Percentiles rank a stretch among this genome's conserved stretches.
Evolutionary conservation across 441 rosid genomes (phyloP).

Genomic region (Metrosideros polymorpha): DNA sequence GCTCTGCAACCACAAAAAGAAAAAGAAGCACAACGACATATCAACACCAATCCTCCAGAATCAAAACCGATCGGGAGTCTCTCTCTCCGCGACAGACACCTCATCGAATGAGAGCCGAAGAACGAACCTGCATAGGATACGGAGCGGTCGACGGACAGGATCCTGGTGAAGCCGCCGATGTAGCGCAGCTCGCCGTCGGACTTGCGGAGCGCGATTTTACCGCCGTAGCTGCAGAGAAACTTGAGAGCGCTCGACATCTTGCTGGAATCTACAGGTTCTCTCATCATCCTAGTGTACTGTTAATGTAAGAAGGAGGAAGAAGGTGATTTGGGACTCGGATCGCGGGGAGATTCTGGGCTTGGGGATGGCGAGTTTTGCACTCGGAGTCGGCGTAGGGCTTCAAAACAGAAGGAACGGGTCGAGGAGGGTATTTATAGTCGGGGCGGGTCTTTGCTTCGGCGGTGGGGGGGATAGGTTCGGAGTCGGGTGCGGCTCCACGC

Average conservation of each 20-base stretch:
- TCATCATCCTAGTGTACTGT: slow-evolving; percentile 13
- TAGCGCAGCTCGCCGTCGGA: slow-evolving; percentile 74
- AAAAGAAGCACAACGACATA: background rate
- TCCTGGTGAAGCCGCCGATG: slow-evolving; percentile 72
- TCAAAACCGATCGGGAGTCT: background rate
- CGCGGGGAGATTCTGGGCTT: no score
- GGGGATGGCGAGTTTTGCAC: background rate
- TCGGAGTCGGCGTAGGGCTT: background rate
- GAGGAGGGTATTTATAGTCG: background rate
- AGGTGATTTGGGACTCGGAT: background rate
- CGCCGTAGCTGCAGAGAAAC: slow-evolving; percentile 80
- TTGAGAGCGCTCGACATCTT: slow-evolving; percentile 18
- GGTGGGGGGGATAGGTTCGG: background rate
- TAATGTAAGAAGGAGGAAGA: background rate
- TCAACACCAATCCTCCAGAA: background rate
- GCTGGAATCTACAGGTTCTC: slow-evolving; percentile 2
- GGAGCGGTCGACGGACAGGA: slow-evolving; percentile 57
- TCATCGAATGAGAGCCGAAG: background rate
- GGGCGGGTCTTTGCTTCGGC: background rate
- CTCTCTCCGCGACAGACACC: background rate
- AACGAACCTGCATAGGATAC: slow-evolving; percentile 46
- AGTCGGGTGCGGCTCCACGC: background rate
- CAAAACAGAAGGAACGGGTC: background rate
- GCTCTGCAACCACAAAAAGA: slow-evolving; percentile 26
- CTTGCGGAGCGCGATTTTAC: slow-evolving; percentile 57